Evolutionary conservation across 805 yeast genomes (phyloP), one percentile per base, ranked within the genome.

Genomic region (Candida tammaniensis): DNA sequence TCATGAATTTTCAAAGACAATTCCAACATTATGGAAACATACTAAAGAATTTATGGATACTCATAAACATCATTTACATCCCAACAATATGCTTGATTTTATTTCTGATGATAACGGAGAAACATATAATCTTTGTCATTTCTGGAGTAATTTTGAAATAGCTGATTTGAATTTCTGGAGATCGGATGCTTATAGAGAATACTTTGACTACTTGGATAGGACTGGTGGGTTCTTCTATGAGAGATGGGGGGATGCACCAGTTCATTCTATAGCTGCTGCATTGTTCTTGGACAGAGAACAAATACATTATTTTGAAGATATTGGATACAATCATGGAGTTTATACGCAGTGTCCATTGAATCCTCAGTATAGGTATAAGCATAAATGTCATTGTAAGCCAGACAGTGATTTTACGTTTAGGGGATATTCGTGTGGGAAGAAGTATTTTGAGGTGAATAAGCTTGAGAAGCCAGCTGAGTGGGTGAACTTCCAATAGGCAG

Each of bases 171-270:
- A 80, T 35, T 76, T 83, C 44, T 80, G 80, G 76, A 67, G 88
- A 46, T 64, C 77, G 0, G 57, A 70, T 24, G 67, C 71, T 14
- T 83, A 82, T 58, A 64, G 68, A 31, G 68, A 70, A 8, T 82
- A 72, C 56, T 83, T 83, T 53, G 67, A 82, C 17, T 61, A 64
- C 51, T 63, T 85, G 30, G 94, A 85, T 53, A 43, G 57, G 30
- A 57, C 74, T 4, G 93, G 93, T 38, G 94, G 94, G 1, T 85
- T 85, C 54, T 85, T 78, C 57, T 83, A 84, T 53, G 91, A 86
- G 61, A 71, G 95, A 47, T 86, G 95, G 94, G 95, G 95, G 15
- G 95, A 86, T 59, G 95, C 95, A 0, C 95, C 95, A 5, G 76
- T 86, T 13, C 94, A 85, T 60, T 76, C 93, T 1, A 72, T 85